Evolutionary conservation across 345 rosid species (phyloP).

Genomic region (Moricandia arvensis): DNA sequence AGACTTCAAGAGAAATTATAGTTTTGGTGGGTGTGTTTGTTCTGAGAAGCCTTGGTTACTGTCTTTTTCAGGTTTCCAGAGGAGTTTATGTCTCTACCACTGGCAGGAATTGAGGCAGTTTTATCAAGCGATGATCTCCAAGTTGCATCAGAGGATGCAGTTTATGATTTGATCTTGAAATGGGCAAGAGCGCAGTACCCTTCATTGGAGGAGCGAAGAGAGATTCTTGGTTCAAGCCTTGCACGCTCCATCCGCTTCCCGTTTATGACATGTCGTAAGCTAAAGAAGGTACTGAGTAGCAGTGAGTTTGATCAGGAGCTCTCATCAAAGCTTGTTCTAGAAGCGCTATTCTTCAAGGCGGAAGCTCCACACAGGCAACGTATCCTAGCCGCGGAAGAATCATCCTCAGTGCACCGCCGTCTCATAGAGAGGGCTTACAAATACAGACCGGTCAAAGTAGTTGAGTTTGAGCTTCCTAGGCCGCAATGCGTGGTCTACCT

Average conservation of each 20-base stretch:
- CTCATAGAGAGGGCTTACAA: conserved; percentile 89
- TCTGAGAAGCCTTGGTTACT: neutral
- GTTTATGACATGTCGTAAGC: conserved; percentile 88
- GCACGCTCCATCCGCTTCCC: conserved; percentile 91
- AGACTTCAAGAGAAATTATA: conserved; percentile 5
- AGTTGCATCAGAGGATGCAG: conserved; percentile 96
- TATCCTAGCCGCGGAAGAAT: conserved; percentile 71
- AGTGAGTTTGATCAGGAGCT: conserved; percentile 80
- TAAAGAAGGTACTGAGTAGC: conserved; percentile 79
- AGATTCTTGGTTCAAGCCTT: conserved; percentile 70
- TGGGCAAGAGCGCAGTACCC: conserved; percentile 77
- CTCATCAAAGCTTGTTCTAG: conserved; percentile 84
- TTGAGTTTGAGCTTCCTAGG: conserved; percentile 84
- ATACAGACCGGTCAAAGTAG: conserved; percentile 90
- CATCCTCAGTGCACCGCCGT: conserved; percentile 56
- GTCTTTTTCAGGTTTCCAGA: conserved; percentile 60
- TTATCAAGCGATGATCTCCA: conserved; percentile 86
- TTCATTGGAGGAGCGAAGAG: conserved; percentile 69
- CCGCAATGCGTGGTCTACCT: conserved; percentile 91
- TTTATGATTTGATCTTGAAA: conserved; percentile 80
- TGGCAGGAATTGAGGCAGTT: conserved; percentile 92
- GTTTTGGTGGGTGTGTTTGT: neutral
- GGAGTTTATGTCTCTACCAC: conserved; percentile 78
- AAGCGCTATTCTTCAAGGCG: conserved; percentile 94
- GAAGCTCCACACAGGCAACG: conserved; percentile 91